These are phyloP conservation scores for Populus euphratica DNA, from an alignment of 345 rosid species.

Conservation along the genomic window DNA sequence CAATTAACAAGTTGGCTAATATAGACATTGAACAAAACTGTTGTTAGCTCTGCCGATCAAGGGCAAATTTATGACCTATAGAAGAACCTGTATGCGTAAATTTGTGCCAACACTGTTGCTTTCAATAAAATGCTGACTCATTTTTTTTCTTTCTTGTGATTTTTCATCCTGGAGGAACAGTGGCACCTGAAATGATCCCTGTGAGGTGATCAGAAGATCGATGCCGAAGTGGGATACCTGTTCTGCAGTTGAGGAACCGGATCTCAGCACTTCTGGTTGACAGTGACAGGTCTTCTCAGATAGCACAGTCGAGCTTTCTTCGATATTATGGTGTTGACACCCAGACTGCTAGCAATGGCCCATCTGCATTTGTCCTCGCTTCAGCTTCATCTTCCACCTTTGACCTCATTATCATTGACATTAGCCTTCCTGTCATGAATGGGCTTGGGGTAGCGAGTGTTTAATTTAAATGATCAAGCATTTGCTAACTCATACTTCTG, in stretches of 20 bases:
- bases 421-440: constrained; percentile 2
- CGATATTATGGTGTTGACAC: constrained; percentile 8
- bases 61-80: too few species aligned
- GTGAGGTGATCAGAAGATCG: not conserved
- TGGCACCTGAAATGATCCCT: not conserved
- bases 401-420: constrained; percentile 16
- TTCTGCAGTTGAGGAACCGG: constrained; percentile 3
- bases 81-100: too few species aligned
- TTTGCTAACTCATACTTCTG: not conserved
- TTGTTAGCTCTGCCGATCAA: too few species aligned
- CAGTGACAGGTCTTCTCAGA: not conserved
- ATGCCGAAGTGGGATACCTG: not conserved
- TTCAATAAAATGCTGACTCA: too few species aligned
- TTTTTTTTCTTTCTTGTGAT: not conserved
- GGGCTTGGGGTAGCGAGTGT: constrained; percentile 15
- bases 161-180: not conserved
- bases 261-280: constrained; percentile 24
- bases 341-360: not conserved
- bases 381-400: not conserved
- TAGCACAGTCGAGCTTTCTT: not conserved
- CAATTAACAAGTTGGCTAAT: too few species aligned
- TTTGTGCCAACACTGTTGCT: not conserved
- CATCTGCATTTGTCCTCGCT: constrained; percentile 3
- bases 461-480: not conserved
- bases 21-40: too few species aligned